phyloP scores from a whole-genome alignment of 345 rosid genomes.

The Erodium maritimum region DNA sequence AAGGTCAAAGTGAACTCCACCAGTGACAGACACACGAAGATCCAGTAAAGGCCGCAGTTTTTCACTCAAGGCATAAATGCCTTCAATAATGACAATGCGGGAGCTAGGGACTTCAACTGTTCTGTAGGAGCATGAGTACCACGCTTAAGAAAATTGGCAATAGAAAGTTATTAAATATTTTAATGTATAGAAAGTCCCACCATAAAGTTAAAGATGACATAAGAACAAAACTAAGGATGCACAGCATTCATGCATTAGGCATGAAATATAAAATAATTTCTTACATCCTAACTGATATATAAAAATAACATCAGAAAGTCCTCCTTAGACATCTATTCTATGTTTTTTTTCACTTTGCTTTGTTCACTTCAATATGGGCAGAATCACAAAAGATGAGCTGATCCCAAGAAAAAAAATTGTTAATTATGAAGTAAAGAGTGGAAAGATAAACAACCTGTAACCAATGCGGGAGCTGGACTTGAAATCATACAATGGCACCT shows the following conservation, averaged over 20 bases:
- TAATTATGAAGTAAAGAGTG: slow-evolving; percentile 3
- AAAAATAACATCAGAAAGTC: not conserved
- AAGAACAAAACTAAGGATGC: not conserved
- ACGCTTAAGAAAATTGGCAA: slow-evolving; percentile 4
- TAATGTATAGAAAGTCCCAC: no score
- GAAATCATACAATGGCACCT: slow-evolving; percentile 92
- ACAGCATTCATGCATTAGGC: not conserved
- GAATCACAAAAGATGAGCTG: slow-evolving; percentile 5
- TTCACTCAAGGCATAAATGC: slow-evolving; percentile 89
- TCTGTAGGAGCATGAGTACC: slow-evolving; percentile 30
- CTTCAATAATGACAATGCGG: slow-evolving; percentile 85
- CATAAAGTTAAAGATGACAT: not conserved
- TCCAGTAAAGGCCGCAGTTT: slow-evolving; percentile 75
- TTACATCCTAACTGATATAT: not conserved
- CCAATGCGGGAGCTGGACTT: slow-evolving; percentile 84
- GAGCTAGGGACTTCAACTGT: slow-evolving; percentile 88
- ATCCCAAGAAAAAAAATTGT: slow-evolving; percentile 2
- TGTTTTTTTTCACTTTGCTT: not conserved
- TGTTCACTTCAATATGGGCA: not conserved
- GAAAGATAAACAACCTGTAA: slow-evolving; percentile 47
- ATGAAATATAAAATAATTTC: no score
- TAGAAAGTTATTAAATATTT: not conserved
- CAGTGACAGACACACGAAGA: slow-evolving; percentile 95
- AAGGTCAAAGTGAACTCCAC: slow-evolving; percentile 95
- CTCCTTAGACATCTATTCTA: not conserved